A percentile compares a stretch with the other conserved stretches of the same genome.
Evolutionary conservation across 192 early-diverging fungal genomes (phyloP).

Genomic region (Pilaira anomala): DNA sequence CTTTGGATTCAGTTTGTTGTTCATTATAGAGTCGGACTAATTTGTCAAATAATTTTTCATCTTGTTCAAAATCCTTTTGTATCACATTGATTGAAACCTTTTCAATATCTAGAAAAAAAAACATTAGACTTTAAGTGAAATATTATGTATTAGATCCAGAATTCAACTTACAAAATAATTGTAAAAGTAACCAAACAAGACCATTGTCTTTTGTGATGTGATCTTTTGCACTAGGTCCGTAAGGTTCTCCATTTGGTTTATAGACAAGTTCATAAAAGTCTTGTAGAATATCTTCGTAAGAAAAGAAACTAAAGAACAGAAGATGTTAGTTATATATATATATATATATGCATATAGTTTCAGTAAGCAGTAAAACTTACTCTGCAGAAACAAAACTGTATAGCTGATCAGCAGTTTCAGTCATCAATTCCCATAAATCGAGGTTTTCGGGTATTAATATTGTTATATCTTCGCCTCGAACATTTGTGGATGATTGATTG

Average conservation of each 20-base stretch:
- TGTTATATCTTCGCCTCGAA: conserved; percentile 37
- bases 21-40: conserved; percentile 72
- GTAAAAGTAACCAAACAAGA: conserved; percentile 69
- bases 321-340: too few relatives aligned
- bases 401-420: conserved; percentile 72
- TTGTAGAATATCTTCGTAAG: conserved; percentile 54
- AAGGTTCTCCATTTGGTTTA: conserved; percentile 46
- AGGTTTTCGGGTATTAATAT: conserved; percentile 66
- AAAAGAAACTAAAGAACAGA: conserved; percentile 39
- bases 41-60: conserved; percentile 70
- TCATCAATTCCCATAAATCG: conserved; percentile 72
- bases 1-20: conserved; percentile 65
- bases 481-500: conserved; percentile 17
- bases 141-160: too few relatives aligned
- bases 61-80: conserved; percentile 60
- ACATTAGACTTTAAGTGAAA: too few relatives aligned
- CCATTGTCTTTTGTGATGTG: conserved; percentile 65
- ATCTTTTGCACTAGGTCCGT: conserved; percentile 34
- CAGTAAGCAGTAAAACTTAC: conserved; percentile 12
- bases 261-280: conserved; percentile 57
- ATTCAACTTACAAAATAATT: conserved; percentile 56
- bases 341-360: background rate
- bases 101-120: conserved; percentile 69
- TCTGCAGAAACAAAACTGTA: conserved; percentile 66
- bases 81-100: conserved; percentile 56